Evolutionary conservation across 2,329 filamentous ascomycete species (phyloP).

Genomic region (Hypoxylon sp.): DNA sequence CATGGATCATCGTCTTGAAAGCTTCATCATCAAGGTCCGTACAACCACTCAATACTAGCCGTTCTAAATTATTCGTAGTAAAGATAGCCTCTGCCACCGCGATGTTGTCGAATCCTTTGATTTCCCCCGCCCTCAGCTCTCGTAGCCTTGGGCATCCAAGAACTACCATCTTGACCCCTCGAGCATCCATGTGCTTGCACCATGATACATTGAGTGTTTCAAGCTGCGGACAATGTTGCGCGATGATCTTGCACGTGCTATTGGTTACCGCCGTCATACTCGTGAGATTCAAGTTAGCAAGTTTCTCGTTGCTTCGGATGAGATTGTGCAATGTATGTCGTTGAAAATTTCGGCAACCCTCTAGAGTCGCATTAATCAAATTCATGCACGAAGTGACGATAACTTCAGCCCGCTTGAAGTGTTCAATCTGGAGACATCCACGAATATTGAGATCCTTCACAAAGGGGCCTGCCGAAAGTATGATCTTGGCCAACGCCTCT

Average conservation of each 20-base stretch:
- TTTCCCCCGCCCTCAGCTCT: slow-evolving; percentile 86
- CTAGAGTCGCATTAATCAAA: slow-evolving; percentile 86
- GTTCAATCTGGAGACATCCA: slow-evolving; percentile 89
- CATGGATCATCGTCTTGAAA: slow-evolving; percentile 81
- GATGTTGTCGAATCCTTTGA: slow-evolving; percentile 82
- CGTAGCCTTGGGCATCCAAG: slow-evolving; percentile 79
- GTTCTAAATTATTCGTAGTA: slow-evolving; percentile 83
- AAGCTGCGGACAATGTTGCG: slow-evolving; percentile 83
- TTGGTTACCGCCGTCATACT: slow-evolving; percentile 86
- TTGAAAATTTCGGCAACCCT: slow-evolving; percentile 89
- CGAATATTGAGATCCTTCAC: slow-evolving; percentile 90
- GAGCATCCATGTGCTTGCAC: slow-evolving; percentile 88
- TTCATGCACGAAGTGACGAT: slow-evolving; percentile 90
- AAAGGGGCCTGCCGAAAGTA: slow-evolving; percentile 88
- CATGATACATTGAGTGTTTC: slow-evolving; percentile 91
- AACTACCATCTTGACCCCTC: slow-evolving; percentile 80
- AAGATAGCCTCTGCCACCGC: slow-evolving; percentile 83
- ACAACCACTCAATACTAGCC: slow-evolving; percentile 86
- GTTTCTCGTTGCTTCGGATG: slow-evolving; percentile 78
- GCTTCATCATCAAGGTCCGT: slow-evolving; percentile 82
- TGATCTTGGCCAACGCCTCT: slow-evolving; percentile 85
- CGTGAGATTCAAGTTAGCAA: slow-evolving; percentile 89
- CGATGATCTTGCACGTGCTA: slow-evolving; percentile 87
- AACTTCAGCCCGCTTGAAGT: slow-evolving; percentile 82
- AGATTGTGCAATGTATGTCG: slow-evolving; percentile 83